Conservation (phyloP, 345 rosid species). For the Acer campestre region DNA sequence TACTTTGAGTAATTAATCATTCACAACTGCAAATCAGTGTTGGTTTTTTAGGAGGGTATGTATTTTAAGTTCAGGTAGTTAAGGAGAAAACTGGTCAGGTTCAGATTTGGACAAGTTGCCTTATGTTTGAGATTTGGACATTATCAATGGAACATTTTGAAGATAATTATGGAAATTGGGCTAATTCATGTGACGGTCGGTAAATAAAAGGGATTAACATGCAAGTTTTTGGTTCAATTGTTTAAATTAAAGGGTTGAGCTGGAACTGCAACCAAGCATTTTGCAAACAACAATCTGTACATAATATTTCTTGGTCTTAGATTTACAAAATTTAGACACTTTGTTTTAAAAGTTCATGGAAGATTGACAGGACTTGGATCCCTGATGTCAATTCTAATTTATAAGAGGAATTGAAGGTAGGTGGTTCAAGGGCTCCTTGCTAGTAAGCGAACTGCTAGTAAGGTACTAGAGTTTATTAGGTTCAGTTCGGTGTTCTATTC, state of each 20-base stretch:
- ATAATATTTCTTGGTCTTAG: background rate
- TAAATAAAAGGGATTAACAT: background rate
- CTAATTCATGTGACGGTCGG: background rate
- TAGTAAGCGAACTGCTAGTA: background rate
- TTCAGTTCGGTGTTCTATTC: background rate
- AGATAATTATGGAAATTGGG: background rate
- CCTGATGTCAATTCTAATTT: background rate
- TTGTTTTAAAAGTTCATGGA: background rate
- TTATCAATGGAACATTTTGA: background rate
- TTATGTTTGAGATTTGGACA: background rate
- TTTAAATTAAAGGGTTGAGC: background rate
- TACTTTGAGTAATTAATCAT: background rate
- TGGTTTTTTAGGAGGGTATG: background rate
- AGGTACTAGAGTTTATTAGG: background rate
- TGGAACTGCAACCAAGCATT: background rate
- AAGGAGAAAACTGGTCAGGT: background rate
- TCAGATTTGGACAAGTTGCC: background rate
- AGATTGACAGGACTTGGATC: constrained; percentile 5
- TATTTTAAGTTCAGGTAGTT: background rate
- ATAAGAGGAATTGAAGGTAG: background rate
- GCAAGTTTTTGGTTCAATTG: background rate
- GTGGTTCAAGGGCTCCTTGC: background rate
- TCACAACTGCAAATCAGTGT: background rate
- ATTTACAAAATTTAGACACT: background rate
- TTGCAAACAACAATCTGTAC: background rate